Conservation (phyloP, 805 yeast genomes). For the Wickerhamiella hasegawae region DNA sequence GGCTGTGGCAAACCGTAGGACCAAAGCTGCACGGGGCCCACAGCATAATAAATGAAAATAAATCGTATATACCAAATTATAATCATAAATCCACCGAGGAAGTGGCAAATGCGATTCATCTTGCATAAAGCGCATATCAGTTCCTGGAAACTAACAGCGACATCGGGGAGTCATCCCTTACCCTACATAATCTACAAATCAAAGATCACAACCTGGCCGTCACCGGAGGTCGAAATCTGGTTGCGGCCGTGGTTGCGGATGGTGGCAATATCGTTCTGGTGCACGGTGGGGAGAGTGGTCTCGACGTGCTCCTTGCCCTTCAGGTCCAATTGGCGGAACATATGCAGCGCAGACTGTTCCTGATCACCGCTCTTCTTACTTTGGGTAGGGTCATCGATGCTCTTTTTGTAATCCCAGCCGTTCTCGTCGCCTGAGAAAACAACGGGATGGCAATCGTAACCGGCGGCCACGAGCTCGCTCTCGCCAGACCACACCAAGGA, state of each 20-base stretch:
- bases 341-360: slow-evolving; percentile 43
- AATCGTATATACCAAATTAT: no score
- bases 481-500: slow-evolving; percentile 56
- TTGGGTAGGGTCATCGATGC: slow-evolving; percentile 41
- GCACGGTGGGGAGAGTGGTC: slow-evolving; percentile 51
- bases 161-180: no score
- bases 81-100: no score
- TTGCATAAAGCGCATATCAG: no score
- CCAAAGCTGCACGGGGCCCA: no score
- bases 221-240: slow-evolving; percentile 64
- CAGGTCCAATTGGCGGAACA: slow-evolving; percentile 90
- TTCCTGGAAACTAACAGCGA: no score
- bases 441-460: slow-evolving; percentile 83
- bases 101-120: no score
- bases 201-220: slow-evolving; percentile 81
- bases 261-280: slow-evolving; percentile 73
- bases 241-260: slow-evolving; percentile 33
- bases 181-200: slow-evolving; percentile 18
- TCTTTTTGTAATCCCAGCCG: slow-evolving; percentile 43
- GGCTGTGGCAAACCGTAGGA: no score
- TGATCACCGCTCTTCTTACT: slow-evolving; percentile 33
- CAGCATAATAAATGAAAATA: no score
- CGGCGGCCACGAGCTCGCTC: slow-evolving; percentile 64
- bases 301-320: slow-evolving; percentile 55
- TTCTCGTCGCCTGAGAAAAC: slow-evolving; percentile 55